A percentile compares a stretch with the other conserved stretches of the same genome.
These are phyloP conservation scores for Neurospora tetraspora DNA, from an alignment of 495 filamentous ascomycete genomes.

Conservation along the genomic window DNA sequence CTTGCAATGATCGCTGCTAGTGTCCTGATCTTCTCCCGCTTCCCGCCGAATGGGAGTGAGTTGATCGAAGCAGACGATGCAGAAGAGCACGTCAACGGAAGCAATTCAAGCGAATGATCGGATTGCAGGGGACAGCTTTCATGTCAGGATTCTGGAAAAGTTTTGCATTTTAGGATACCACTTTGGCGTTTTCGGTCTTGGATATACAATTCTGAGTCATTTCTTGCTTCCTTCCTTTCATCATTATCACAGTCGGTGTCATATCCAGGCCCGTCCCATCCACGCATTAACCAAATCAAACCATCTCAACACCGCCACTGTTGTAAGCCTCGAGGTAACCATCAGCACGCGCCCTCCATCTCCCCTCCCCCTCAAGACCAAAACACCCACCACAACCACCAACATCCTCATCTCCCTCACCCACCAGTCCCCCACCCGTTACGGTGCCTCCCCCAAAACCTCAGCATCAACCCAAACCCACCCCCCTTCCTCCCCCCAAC, in stretches of 20 bases:
- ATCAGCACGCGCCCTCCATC: too few species aligned
- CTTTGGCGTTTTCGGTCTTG: neutral
- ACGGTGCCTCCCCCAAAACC: neutral
- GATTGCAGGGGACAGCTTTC: neutral
- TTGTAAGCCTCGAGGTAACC: too few species aligned
- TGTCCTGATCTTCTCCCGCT: constrained; percentile 36
- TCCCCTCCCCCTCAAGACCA: too few species aligned
- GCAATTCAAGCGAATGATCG: neutral
- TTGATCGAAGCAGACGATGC: constrained; percentile 26
- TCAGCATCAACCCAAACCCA: neutral
- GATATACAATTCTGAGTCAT: neutral
- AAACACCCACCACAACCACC: too few species aligned
- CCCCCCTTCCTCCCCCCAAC: neutral
- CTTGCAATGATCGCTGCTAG: constrained; percentile 37
- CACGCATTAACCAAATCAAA: too few species aligned
- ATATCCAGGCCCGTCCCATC: too few species aligned
- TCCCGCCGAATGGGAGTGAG: constrained; percentile 35
- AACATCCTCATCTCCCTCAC: neutral
- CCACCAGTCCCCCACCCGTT: neutral
- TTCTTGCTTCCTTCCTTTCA: neutral
- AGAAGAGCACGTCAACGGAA: neutral
- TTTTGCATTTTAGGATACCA: neutral
- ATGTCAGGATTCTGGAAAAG: neutral
- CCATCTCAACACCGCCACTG: too few species aligned
- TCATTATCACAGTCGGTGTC: neutral